Base-by-base conservation (phyloP, 2,329 filamentous ascomycete genomes). In the Eurotiales sp. region DNA sequence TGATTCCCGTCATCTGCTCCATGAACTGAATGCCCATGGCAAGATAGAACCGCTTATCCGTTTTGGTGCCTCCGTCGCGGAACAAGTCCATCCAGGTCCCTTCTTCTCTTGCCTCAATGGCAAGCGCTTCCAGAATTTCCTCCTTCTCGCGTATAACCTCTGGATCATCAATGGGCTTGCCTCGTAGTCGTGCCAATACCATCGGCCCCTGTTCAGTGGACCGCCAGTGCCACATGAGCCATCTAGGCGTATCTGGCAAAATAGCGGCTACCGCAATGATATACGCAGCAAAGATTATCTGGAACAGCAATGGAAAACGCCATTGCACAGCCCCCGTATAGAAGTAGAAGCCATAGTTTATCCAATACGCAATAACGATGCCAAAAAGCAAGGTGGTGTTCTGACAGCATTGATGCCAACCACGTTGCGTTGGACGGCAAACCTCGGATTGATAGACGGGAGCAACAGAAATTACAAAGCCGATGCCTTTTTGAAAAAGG, bases 221-320 rank as follows among this genome's bases (percentile, higher is more conserved):
- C 0, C 64, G 64, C 32, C 70, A 63, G 39, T 75, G 72, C 0
- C 66, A 62, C 3, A 68, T 66, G 7, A 76, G 54, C 71, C 73
- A 76, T 27, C 73, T 61, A 0, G 73, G 73, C 1, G 72, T 73
- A 54, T 74, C 71, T 0, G 72, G 72, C 6, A 75, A 63, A 32
- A 32, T 10, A 4, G 57, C 52, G 19, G 73, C 56, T 14, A 74
- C 61, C 10, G 64, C 41, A 5, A 73, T 54, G 57, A 76, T 75
- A 1, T 68, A 64, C 8, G 27, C 17, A 22, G 67, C 67, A 42
- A 76, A 76, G 1, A 71, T 47, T 22, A 73, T 69, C 55, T 77
- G 75, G 8, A 77, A 65, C 1, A 70, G 73, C 2, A 77, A 56
- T 0, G 74, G 74, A 42, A 77, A 67, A 3, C 65, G 58, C 53